Conservation (phyloP, 345 rosid genomes). For the Linum lewisii region DNA sequence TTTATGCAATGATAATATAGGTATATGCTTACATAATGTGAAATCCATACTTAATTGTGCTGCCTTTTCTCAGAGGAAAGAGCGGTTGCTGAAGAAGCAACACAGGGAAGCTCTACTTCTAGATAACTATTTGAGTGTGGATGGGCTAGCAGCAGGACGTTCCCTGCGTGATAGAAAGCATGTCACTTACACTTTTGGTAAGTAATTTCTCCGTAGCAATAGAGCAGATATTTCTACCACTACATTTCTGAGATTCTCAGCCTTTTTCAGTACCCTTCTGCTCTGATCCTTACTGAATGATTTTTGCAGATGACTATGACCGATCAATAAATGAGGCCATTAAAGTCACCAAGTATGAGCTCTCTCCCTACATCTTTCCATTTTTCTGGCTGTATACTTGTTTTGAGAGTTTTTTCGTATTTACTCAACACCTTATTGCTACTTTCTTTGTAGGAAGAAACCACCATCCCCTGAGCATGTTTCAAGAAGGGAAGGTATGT, state of each 20-base stretch:
- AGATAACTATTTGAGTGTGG: constrained; percentile 52
- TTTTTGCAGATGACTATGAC: constrained; percentile 93
- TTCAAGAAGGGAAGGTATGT: constrained; percentile 49
- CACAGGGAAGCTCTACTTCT: constrained; percentile 89
- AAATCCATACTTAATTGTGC: too few relatives aligned
- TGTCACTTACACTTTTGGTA: constrained; percentile 93
- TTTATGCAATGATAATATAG: background rate
- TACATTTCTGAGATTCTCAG: background rate
- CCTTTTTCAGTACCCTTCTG: constrained; percentile 4
- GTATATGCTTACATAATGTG: too few relatives aligned
- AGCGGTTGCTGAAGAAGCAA: constrained; percentile 77
- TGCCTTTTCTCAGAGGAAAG: constrained; percentile 52
- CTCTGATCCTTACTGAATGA: background rate
- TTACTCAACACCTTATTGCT: background rate
- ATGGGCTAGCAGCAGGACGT: constrained; percentile 77
- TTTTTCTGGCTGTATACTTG: background rate
- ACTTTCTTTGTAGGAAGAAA: constrained; percentile 40
- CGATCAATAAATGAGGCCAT: constrained; percentile 97
- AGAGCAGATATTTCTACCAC: background rate
- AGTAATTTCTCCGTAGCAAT: constrained; percentile 8
- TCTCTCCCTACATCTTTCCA: constrained; percentile 2
- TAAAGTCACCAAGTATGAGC: constrained; percentile 75
- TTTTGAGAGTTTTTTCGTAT: background rate
- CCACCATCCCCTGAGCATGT: constrained; percentile 74
- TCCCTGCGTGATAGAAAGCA: constrained; percentile 92